These are phyloP conservation scores for Sphagnurus paluster DNA, from an alignment of 1,284 basidiomycete genomes.

Conservation along the genomic window DNA sequence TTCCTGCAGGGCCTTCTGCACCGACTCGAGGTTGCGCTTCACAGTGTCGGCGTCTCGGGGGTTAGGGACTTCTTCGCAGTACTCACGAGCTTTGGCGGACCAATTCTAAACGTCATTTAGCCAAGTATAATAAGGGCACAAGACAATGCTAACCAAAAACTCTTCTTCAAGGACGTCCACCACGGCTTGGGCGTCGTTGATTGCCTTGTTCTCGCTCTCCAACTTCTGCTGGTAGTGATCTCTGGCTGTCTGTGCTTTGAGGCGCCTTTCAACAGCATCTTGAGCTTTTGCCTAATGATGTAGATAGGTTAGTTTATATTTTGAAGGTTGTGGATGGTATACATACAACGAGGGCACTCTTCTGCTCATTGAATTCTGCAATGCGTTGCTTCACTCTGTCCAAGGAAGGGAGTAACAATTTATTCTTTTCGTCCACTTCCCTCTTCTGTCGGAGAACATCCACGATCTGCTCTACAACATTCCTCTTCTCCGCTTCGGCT, in stretches of 20 bases:
- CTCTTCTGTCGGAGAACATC: constrained; percentile 43
- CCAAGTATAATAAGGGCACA: not conserved
- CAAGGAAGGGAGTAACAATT: constrained; percentile 38
- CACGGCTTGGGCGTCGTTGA: constrained; percentile 43
- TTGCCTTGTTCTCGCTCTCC: constrained; percentile 39
- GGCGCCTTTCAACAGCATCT: constrained; percentile 43
- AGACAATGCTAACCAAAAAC: constrained; percentile 43
- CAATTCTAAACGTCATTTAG: constrained; percentile 46
- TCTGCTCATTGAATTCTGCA: constrained; percentile 44
- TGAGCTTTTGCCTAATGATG: constrained; percentile 49
- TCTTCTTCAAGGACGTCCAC: constrained; percentile 57
- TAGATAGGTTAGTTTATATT: too few relatives aligned
- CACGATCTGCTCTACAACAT: constrained; percentile 48
- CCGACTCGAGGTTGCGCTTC: constrained; percentile 59
- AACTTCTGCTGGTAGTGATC: constrained; percentile 51
- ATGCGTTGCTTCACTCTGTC: constrained; percentile 49
- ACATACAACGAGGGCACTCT: constrained; percentile 42
- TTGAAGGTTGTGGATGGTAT: too few relatives aligned
- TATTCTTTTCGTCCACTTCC: constrained; percentile 43
- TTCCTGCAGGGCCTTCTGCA: constrained; percentile 66
- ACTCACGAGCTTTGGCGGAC: constrained; percentile 62
- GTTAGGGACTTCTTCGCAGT: constrained; percentile 60
- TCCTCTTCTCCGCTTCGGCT: constrained; percentile 50
- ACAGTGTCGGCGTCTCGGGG: constrained; percentile 58
- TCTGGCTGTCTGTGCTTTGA: constrained; percentile 46